Evolutionary conservation across 805 yeast species (phyloP).

Genomic region (Candida glaebosa): DNA sequence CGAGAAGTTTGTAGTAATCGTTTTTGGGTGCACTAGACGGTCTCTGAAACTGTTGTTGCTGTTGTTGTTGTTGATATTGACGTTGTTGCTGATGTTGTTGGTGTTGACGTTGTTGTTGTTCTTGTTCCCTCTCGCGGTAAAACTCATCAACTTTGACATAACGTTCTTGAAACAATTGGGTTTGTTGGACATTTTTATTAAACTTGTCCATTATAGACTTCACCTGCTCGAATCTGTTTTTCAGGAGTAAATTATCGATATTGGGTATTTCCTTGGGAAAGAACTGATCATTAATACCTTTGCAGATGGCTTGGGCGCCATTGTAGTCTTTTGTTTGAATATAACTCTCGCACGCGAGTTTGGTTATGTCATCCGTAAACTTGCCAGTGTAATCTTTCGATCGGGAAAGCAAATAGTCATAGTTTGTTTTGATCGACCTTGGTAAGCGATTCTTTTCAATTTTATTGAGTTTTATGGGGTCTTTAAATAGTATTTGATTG

Average conservation of each 20-base stretch:
- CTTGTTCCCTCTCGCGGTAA: constrained; percentile 21
- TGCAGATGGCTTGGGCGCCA: constrained; percentile 23
- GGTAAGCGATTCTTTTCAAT: constrained; percentile 22
- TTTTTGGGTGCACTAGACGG: constrained; percentile 39
- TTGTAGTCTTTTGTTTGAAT: constrained; percentile 21
- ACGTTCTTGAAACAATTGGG: constrained; percentile 36
- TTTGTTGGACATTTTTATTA: constrained; percentile 33
- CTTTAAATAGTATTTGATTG: constrained; percentile 22
- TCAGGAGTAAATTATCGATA: constrained; percentile 34
- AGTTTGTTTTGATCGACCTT: constrained; percentile 36
- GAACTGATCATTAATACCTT: constrained; percentile 22
- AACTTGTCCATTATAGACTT: constrained; percentile 30
- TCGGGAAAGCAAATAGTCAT: constrained; percentile 39
- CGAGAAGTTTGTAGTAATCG: constrained; percentile 80
- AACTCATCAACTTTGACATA: constrained; percentile 26
- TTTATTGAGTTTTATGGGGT: constrained; percentile 25
- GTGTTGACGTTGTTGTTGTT: constrained; percentile 30
- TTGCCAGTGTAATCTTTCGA: constrained; percentile 22
- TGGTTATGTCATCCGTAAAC: constrained; percentile 29
- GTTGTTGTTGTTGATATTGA: constrained; percentile 45
- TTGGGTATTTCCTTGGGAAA: constrained; percentile 37
- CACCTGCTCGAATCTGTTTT: constrained; percentile 36
- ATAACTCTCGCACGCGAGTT: constrained; percentile 39
- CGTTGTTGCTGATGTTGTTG: constrained; percentile 39
- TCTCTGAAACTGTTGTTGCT: constrained; percentile 31